Evolutionary conservation across 305 asterid genomes (phyloP).

Genomic region (Euphrasia arctica): DNA sequence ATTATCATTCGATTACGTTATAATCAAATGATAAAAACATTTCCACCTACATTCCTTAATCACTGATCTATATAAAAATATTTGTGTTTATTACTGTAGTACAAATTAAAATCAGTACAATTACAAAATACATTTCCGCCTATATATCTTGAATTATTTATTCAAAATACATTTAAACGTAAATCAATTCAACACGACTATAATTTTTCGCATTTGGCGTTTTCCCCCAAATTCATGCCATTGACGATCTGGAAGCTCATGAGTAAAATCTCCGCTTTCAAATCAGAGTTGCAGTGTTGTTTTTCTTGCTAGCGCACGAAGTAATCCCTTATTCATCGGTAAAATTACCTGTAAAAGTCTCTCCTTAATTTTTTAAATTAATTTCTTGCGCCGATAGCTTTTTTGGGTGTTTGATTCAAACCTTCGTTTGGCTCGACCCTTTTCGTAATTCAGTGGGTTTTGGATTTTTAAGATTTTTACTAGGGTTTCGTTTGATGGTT

Average conservation of each 20-base stretch:
- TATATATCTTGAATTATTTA: no score
- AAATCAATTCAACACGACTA: no score
- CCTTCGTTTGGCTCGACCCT: slow-evolving; percentile 6
- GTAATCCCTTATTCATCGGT: slow-evolving; percentile 18
- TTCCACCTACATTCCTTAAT: no score
- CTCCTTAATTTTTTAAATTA: not conserved
- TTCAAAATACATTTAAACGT: no score
- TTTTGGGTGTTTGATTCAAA: slow-evolving; percentile 5
- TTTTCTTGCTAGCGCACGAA: slow-evolving; percentile 6
- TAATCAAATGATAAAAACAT: no score
- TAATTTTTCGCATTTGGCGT: no score
- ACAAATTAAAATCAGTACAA: no score
- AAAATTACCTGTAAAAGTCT: slow-evolving; percentile 5
- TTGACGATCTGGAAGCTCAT: slow-evolving; percentile 16
- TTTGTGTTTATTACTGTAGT: no score
- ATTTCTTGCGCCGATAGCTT: not conserved
- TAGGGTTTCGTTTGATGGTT: not conserved
- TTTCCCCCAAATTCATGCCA: not conserved
- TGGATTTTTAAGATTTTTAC: slow-evolving; percentile 17
- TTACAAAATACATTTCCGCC: no score
- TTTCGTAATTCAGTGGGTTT: slow-evolving; percentile 15
- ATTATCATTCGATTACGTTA: no score
- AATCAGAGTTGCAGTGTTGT: not conserved
- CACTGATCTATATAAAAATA: no score
- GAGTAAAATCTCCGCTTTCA: slow-evolving; percentile 2